Conservation (phyloP, 176 grass and related monocot genomes). For the Areca catechu region DNA sequence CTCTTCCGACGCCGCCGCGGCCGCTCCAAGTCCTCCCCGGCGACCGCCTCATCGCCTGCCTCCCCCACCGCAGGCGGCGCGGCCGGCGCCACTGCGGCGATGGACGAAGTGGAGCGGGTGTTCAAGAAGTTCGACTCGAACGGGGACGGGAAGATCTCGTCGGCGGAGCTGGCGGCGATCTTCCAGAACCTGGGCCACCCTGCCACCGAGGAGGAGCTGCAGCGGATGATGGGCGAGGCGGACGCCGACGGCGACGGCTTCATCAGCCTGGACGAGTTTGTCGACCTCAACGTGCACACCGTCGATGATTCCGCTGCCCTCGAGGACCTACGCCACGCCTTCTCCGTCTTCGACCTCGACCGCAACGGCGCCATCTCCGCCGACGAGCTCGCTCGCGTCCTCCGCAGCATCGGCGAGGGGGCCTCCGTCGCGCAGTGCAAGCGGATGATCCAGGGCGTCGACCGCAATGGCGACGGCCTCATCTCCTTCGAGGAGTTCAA, state of each 20-base stretch:
- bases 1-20: constrained; percentile 47
- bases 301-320: constrained; percentile 24
- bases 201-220: constrained; percentile 50
- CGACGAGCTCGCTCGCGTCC: constrained; percentile 66
- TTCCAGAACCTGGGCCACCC: constrained; percentile 69
- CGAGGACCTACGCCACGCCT: constrained; percentile 81
- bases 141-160: constrained; percentile 84
- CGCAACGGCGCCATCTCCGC: constrained; percentile 73
- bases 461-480: constrained; percentile 72
- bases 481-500: constrained; percentile 93
- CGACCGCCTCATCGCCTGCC: not conserved
- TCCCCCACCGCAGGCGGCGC: not conserved
- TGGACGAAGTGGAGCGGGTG: constrained; percentile 61
- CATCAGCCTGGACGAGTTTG: constrained; percentile 78
- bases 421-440: constrained; percentile 64
- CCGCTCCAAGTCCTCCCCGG: constrained; percentile 32
- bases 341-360: constrained; percentile 78
- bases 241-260: constrained; percentile 85
- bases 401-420: constrained; percentile 63
- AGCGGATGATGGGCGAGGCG: constrained; percentile 83
- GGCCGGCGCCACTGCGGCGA: not conserved
- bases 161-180: constrained; percentile 54
- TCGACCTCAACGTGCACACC: constrained; percentile 41
- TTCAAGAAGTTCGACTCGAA: constrained; percentile 94
- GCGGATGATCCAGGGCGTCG: constrained; percentile 87